Base-by-base conservation (phyloP, 805 yeast species). In the Pichia nakasei region DNA sequence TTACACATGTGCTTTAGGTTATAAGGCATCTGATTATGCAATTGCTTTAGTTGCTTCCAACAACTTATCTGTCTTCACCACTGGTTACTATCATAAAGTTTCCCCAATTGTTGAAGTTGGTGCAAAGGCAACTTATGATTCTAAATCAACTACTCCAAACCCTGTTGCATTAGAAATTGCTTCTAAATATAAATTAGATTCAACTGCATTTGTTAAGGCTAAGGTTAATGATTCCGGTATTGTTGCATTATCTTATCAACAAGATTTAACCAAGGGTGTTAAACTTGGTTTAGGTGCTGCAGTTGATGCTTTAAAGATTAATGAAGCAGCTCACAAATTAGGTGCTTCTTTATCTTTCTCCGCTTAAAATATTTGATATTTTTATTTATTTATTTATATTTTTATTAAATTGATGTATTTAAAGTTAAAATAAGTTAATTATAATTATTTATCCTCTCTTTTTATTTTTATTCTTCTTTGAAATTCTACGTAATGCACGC, bases 321-420 rank as follows among this genome's bases (percentile, higher is more conserved):
- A 85, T 65, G 97, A 89, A 76, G 86, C 96, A 53, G 95, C 93
- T 63, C 98, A 93, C 82, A 89, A 93, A 80, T 76, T 93, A 62
- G 98, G 98, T 70, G 77, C 87, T 73, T 86, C 96, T 46, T 77
- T 93, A 68, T 78, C 95, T 53, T 91, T 91, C 76, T 72, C 95
- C 58, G 95, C 95, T 67, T 91, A 82, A 68, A 20, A 26, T 27
- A 26, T 26, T 21, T 21, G 15, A 19, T 21, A 35, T n/a, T n/a
- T 20, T 17, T 20, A 37, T n/a, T 18, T 35, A 26, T 41, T 26
- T 41, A 34, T 41, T 35, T 19, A 19, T 36, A 5, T 35, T 18
- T 34, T 26, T 41, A 32, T 22, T 39, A 24, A 22, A 13, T 19
- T 9, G 15, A 4, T 29, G 13, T 15, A 13, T 29, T 3, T 29